Percentiles rank a stretch among this genome's conserved stretches.
These are phyloP conservation scores for Decorospora gaudefroyi DNA, from an alignment of 2,329 filamentous ascomycete species.

Conservation along the genomic window DNA sequence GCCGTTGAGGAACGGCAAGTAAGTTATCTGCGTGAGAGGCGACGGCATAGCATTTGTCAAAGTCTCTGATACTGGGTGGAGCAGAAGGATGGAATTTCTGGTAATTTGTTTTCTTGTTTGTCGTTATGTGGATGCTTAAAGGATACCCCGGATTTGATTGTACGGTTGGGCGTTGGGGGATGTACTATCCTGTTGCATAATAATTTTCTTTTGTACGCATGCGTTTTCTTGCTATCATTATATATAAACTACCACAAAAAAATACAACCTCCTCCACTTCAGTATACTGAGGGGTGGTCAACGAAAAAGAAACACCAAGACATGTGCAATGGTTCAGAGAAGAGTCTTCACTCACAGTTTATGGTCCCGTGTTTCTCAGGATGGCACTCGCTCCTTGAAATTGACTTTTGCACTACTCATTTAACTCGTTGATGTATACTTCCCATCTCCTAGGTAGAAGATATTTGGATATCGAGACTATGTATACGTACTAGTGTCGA, in stretches of 20 bases:
- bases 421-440: too few species aligned
- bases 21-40: constrained; percentile 16
- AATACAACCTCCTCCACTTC: background rate
- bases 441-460: too few species aligned
- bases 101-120: constrained; percentile 6
- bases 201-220: background rate
- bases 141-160: constrained; percentile 12
- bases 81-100: background rate
- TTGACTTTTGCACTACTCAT: too few species aligned
- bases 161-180: constrained; percentile 8
- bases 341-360: too few species aligned
- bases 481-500: too few species aligned
- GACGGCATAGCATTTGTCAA: too few species aligned
- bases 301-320: too few species aligned
- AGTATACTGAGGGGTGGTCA: background rate
- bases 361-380: too few species aligned
- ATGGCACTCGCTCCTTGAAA: too few species aligned
- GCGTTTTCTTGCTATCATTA: background rate
- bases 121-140: constrained; percentile 2
- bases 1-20: constrained; percentile 36
- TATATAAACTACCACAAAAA: too few species aligned
- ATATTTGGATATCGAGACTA: too few species aligned
- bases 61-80: background rate
- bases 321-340: too few species aligned
- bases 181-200: background rate